These are phyloP conservation scores for Leccinum truebloodii DNA, from an alignment of 768 basidiomycete genomes.

Conservation along the genomic window DNA sequence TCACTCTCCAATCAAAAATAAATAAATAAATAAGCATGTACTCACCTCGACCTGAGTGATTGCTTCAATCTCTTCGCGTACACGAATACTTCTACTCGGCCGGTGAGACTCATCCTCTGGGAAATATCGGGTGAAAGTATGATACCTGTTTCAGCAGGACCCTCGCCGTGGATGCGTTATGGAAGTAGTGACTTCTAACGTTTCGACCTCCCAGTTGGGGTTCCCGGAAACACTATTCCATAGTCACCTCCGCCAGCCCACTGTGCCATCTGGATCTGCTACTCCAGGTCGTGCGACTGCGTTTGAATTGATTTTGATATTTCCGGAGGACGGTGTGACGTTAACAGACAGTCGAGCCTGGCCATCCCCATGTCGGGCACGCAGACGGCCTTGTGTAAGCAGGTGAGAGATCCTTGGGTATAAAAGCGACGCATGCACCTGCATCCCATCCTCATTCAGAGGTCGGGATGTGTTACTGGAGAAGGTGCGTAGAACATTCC, in stretches of 20 bases:
- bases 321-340: constrained; percentile 30
- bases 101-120: constrained; percentile 26
- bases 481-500: constrained; percentile 44
- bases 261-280: constrained; percentile 22
- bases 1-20: background rate
- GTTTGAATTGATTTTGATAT: constrained; percentile 29
- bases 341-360: constrained; percentile 21
- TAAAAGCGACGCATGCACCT: constrained; percentile 26
- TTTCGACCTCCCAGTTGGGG: constrained; percentile 28
- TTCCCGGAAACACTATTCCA: constrained; percentile 26
- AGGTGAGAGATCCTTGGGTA: constrained; percentile 29
- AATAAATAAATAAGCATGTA: background rate
- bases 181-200: constrained; percentile 32
- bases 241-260: constrained; percentile 11
- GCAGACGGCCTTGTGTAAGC: constrained; percentile 30
- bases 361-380: constrained; percentile 28
- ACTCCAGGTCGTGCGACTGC: constrained; percentile 29
- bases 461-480: constrained; percentile 56
- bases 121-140: constrained; percentile 22
- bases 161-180: constrained; percentile 33
- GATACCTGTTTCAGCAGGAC: constrained; percentile 33
- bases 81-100: constrained; percentile 21
- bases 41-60: constrained; percentile 3
- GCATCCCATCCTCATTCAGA: constrained; percentile 8
- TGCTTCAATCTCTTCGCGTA: constrained; percentile 24